Conservation (phyloP, 2,329 filamentous ascomycete genomes). For the Chaetomiaceae sp. region DNA sequence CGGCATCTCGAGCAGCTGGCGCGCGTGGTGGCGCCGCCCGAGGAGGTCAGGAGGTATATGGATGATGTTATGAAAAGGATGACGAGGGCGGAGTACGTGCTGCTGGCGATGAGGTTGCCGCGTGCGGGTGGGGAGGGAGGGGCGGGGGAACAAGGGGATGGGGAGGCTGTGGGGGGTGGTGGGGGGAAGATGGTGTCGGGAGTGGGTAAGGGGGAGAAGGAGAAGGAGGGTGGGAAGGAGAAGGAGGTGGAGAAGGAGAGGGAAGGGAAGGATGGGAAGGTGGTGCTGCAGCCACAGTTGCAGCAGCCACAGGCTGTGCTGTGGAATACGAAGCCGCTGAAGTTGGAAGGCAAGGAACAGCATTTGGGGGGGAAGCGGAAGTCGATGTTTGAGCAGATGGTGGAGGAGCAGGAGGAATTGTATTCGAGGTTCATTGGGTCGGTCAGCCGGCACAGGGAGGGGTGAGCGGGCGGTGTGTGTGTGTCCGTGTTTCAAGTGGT, state of each 20-base stretch:
- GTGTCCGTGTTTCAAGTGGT: too few species aligned
- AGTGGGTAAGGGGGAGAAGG: not conserved
- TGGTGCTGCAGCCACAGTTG: constrained; percentile 2
- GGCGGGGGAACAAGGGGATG: constrained; percentile 17
- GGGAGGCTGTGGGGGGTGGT: not conserved
- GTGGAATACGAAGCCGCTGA: constrained; percentile 30
- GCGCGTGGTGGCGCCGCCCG: constrained; percentile 55
- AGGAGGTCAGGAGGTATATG: constrained; percentile 62
- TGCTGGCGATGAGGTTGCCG: constrained; percentile 63
- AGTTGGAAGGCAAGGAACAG: constrained; percentile 15
- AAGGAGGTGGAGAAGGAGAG: constrained; percentile 21
- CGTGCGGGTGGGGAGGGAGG: constrained; percentile 32
- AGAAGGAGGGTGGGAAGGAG: constrained; percentile 20
- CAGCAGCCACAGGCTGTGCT: constrained; percentile 26
- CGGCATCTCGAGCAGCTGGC: constrained; percentile 55
- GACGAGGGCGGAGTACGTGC: constrained; percentile 60
- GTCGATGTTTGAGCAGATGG: constrained; percentile 21
- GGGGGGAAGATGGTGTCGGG: constrained; percentile 1
- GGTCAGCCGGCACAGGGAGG: constrained; percentile 29
- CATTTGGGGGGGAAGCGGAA: constrained; percentile 17
- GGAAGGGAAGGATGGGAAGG: constrained; percentile 7
- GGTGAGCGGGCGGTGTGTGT: not conserved
- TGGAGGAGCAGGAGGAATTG: constrained; percentile 39
- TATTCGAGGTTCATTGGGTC: constrained; percentile 41
- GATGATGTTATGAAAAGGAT: constrained; percentile 64